Conservation (phyloP, 805 yeast genomes). For the Metschnikowia corniflorae region DNA sequence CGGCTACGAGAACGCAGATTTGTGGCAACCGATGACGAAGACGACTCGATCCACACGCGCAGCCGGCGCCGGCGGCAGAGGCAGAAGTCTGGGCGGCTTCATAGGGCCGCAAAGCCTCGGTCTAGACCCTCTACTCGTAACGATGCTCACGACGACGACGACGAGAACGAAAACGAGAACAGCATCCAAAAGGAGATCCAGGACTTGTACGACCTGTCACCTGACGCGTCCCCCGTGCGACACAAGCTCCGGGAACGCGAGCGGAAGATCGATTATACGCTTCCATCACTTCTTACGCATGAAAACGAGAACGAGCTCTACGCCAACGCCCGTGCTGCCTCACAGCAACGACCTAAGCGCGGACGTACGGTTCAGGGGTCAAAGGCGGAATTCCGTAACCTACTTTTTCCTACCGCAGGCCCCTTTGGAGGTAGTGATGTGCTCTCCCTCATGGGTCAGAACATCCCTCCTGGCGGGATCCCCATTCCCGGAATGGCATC, state of each 20-base stretch:
- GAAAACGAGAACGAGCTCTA: slow-evolving; percentile 32
- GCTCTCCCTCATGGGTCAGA: slow-evolving; percentile 72
- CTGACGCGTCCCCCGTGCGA: slow-evolving; percentile 43
- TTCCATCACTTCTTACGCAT: slow-evolving; percentile 73
- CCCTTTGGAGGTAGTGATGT: slow-evolving; percentile 98
- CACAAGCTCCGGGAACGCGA: slow-evolving; percentile 48
- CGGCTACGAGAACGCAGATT: slow-evolving; percentile 32
- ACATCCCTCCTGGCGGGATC: slow-evolving; percentile 50
- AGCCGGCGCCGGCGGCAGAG: slow-evolving; percentile 20
- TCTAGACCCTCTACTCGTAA: slow-evolving; percentile 19
- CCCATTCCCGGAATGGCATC: slow-evolving; percentile 34
- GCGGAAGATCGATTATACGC: slow-evolving; percentile 65
- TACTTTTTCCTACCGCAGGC: slow-evolving; percentile 90
- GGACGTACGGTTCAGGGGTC: slow-evolving; percentile 25
- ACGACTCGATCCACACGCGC: slow-evolving; percentile 20
- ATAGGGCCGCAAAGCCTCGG: slow-evolving; percentile 9
- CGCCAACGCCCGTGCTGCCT: slow-evolving; percentile 9
- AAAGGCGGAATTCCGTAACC: slow-evolving; percentile 52
- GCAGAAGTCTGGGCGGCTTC: no score
- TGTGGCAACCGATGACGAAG: slow-evolving; percentile 39
- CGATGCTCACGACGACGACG: slow-evolving; percentile 19
- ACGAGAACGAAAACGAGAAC: slow-evolving; percentile 31
- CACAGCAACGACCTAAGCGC: slow-evolving; percentile 28
- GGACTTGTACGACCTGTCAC: slow-evolving; percentile 60
- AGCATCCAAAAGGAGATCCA: slow-evolving; percentile 59